Evolutionary conservation across 192 early-diverging fungal genomes (phyloP).

Genomic region (Lunasporangiospora selenospora): DNA sequence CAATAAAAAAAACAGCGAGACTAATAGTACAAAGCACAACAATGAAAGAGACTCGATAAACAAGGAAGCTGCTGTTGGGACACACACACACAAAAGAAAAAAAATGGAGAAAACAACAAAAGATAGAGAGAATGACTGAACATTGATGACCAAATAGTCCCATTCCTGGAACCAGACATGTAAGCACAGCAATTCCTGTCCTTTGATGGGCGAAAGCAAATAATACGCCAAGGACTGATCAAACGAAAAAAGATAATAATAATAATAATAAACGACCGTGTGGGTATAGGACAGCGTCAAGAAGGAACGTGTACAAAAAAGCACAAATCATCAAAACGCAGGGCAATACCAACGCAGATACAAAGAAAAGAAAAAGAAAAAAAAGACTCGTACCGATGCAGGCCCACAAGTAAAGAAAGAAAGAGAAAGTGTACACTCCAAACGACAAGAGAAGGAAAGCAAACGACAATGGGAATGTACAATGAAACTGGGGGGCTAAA

Average conservation of each 20-base stretch:
- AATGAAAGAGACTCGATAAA: no score
- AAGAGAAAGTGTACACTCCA: background rate
- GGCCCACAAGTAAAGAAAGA: background rate
- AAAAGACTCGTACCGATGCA: slow-evolving; percentile 1
- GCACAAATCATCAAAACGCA: slow-evolving; percentile 6
- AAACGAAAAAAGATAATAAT: slow-evolving; percentile 6
- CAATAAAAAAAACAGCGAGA: no score
- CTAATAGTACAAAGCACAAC: no score
- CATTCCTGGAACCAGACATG: slow-evolving; percentile 7
- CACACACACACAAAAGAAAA: no score
- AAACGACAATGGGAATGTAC: no score
- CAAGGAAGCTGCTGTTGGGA: no score
- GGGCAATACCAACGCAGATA: background rate
- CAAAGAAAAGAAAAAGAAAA: slow-evolving; percentile 3
- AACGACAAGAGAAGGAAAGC: no score
- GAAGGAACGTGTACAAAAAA: background rate
- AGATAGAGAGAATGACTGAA: background rate
- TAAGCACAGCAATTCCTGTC: background rate
- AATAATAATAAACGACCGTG: slow-evolving; percentile 8
- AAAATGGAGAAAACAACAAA: slow-evolving; percentile 10
- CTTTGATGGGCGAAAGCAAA: slow-evolving; percentile 13
- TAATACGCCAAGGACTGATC: no score
- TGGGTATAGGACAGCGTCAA: slow-evolving; percentile 1
- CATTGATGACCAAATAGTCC: no score
- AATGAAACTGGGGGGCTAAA: background rate